Evolutionary conservation across 2,329 filamentous ascomycete species (phyloP), one percentile per base, ranked within the genome.

Genomic region (Macrophomina pseudophaseolina): DNA sequence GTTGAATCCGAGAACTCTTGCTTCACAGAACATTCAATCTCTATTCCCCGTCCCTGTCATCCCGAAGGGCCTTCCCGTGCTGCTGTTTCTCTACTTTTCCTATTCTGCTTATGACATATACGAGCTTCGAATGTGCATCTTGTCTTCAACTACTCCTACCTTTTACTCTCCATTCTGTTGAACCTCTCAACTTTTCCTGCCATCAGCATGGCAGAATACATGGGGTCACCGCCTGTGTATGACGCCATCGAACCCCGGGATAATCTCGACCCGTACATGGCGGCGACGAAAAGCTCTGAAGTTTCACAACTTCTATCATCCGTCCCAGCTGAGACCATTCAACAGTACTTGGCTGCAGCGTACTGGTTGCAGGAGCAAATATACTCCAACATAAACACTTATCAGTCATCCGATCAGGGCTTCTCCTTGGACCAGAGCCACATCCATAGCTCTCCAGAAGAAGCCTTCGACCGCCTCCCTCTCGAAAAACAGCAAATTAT

Each of bases 301-400:
- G 11, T 4, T n/a, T 35, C 51, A 8, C 18, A 53, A 33, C n/a
- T 33, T 35, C 51, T 30, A 3, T 33, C 30, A 7, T 33, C 51
- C 8, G 30, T 35, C 12, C 51, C 28, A 5, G 11, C 51, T 30
- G 51, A 53, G 51, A 53, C 51, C 30, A 33, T 53, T 3, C 51
- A 53, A 9, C 51, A 53, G 30, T 53, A 53, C 30, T 23, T 53
- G 30, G 51, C 51, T 6, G 51, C 51, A 12, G 51, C 51, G 11
- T 53, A 53, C 30, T 53, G 51, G 51, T n/a, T 53, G 28, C 51
- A 53, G 16, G 51, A 53, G 16, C 51, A 53, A 14, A 53, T 53
- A 3, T 53, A 53, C 30, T 35, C 51, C 14, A 35, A 53, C 30
- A 53, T 53, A 1, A 53, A 53, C 51, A 53, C 51, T 30, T 53